Conservation (phyloP, 495 filamentous ascomycete genomes). For the Aspergillus coremiiformis region DNA sequence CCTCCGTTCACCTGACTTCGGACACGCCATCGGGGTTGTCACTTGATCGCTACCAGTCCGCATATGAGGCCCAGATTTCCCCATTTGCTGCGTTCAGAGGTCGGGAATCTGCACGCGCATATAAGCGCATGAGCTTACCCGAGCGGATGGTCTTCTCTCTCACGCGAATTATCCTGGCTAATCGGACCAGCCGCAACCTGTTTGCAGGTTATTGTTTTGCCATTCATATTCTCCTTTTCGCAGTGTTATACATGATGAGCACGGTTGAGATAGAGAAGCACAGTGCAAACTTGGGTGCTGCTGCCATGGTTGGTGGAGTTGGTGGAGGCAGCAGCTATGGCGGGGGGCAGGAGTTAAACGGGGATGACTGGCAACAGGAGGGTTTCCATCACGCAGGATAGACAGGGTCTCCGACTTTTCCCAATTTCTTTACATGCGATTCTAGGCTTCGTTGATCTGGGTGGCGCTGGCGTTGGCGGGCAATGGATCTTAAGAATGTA, state of each 20-base stretch:
- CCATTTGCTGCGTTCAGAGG: conserved; percentile 94
- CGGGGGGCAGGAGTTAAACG: conserved; percentile 34
- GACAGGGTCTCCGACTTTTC: background rate
- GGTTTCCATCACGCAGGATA: conserved; percentile 39
- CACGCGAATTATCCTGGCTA: conserved; percentile 84
- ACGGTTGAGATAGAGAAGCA: conserved; percentile 52
- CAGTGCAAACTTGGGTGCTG: conserved; percentile 38
- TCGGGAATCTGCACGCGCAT: conserved; percentile 83
- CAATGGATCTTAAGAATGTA: background rate
- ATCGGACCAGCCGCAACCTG: conserved; percentile 80
- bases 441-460: background rate
- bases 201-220: conserved; percentile 93
- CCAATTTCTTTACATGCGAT: conserved; percentile 1
- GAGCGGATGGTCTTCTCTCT: conserved; percentile 87
- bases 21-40: conserved; percentile 56
- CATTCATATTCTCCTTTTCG: conserved; percentile 79
- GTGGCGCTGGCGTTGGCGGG: background rate
- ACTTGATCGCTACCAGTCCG: conserved; percentile 81
- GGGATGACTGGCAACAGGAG: conserved; percentile 57
- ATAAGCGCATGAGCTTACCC: conserved; percentile 87
- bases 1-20: conserved; percentile 54
- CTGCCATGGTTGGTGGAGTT: conserved; percentile 37
- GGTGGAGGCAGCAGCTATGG: conserved; percentile 28
- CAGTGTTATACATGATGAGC: conserved; percentile 78
- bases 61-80: conserved; percentile 91